Evolutionary conservation across 257 asterid genomes (phyloP), one percentile per base, ranked within the genome.

Genomic region (Thymus quinquecostatus): DNA sequence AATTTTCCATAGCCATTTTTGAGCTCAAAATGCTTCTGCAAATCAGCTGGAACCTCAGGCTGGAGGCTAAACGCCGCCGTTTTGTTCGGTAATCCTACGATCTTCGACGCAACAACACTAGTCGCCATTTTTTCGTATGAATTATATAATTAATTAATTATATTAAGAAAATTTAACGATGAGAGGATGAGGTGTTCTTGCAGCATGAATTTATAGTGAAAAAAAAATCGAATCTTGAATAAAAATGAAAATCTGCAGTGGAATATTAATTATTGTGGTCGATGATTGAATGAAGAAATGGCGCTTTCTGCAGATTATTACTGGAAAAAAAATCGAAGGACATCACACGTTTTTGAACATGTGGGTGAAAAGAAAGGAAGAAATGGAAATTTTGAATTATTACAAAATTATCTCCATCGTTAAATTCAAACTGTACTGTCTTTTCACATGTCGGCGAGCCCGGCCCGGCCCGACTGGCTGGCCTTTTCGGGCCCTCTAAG

Each of bases 61-160:
- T 36, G 32, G 4, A 53, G 73, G 58, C 45, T 57, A 21, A 67
- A 40, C 8, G 70, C 69, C 8, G 70, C 69, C 40, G 44, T 62
- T 66, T 69, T 75, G 43, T 54, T 63, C 13, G 70, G 78, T 8
- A 76, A 69, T 11, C 68, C 71, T 1, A 69, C 66, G 1, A 73
- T 54, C 50, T 78, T 69, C 14, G 73, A 75, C 54, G 60, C 53
- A 14, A 53, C 44, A 33, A 71, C 60, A 12, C 49, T 28, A 28
- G 44, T 68, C 7, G 84, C 80, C 86, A 82, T 82, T 38, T 38
- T 38, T 38, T 4, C 6, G 0, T 38, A 4, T 38, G 3, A 38
- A 38, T 36, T 1, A 36, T 36, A 36, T 4, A 36, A 1, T 36
- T 4, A 36, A 36, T 33, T 1, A 38, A 38, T 6, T 38, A 7